Conservation (phyloP, 176 grass and related monocot genomes). For the Elaeis guineensis region DNA sequence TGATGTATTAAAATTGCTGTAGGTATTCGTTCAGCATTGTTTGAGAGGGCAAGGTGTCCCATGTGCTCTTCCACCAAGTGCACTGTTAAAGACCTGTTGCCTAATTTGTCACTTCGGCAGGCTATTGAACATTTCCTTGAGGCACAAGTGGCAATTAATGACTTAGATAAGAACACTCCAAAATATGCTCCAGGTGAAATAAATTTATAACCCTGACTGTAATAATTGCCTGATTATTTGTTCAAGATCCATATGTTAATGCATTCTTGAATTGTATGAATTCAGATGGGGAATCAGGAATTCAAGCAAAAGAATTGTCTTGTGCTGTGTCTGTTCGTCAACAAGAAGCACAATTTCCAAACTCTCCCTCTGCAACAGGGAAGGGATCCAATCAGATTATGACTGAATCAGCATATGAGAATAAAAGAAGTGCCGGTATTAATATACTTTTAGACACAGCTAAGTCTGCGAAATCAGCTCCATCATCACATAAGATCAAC, state of each 20-base stretch:
- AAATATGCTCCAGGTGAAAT: constrained; percentile 36
- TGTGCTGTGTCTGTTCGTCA: constrained; percentile 18
- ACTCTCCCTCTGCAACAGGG: constrained; percentile 18
- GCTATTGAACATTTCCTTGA: constrained; percentile 45
- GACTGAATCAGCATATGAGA: background rate
- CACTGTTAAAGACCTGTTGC: constrained; percentile 32
- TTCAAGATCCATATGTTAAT: background rate
- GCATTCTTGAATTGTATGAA: constrained; percentile 8
- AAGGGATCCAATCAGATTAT: constrained; percentile 24
- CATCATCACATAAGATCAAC: background rate
- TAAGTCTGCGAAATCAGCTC: constrained; percentile 10
- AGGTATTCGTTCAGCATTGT: constrained; percentile 35
- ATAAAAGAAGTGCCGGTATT: constrained; percentile 14
- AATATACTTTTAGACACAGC: constrained; percentile 8
- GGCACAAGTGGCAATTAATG: constrained; percentile 25
- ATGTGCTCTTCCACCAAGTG: constrained; percentile 41
- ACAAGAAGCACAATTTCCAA: constrained; percentile 15
- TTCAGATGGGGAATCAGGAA: constrained; percentile 22
- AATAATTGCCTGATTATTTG: background rate
- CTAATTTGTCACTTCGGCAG: constrained; percentile 48
- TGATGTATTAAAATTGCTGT: constrained; percentile 2
- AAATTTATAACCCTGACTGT: background rate
- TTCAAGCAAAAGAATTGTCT: constrained; percentile 17
- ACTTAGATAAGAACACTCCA: constrained; percentile 24
- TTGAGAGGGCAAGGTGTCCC: constrained; percentile 30